Conservation (phyloP, 2,329 filamentous ascomycete species). For the Fusarium sp. region DNA sequence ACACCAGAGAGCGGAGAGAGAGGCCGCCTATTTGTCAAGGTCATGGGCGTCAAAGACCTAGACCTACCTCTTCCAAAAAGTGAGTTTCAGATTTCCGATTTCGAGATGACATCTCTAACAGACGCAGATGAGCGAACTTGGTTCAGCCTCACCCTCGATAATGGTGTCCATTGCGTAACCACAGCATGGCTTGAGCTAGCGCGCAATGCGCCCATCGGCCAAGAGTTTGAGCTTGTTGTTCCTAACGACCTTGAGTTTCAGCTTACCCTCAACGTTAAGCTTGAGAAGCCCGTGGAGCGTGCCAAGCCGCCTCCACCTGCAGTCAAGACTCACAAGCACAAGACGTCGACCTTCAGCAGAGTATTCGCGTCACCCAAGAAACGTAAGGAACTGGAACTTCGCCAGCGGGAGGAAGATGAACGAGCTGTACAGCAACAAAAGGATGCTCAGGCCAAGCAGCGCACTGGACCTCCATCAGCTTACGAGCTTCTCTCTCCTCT, state of each 20-base stretch:
- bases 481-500: conserved; percentile 91
- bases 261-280: conserved; percentile 93
- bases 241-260: conserved; percentile 99
- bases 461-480: conserved; percentile 73
- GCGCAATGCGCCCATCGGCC: conserved; percentile 91
- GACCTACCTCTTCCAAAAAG: conserved; percentile 91
- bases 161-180: conserved; percentile 96
- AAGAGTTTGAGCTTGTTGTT: conserved; percentile 98
- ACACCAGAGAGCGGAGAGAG: conserved; percentile 86
- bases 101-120: conserved; percentile 38
- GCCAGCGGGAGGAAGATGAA: conserved; percentile 85
- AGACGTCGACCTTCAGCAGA: conserved; percentile 89
- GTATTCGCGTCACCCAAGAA: conserved; percentile 97
- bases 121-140: conserved; percentile 83
- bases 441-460: conserved; percentile 72
- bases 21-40: conserved; percentile 95
- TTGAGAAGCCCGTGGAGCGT: conserved; percentile 78
- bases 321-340: conserved; percentile 73
- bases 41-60: conserved; percentile 96
- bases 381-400: conserved; percentile 91
- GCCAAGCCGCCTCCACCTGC: conserved; percentile 67
- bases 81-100: conserved; percentile 60
- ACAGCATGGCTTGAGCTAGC: conserved; percentile 95
- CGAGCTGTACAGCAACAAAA: conserved; percentile 72
- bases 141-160: conserved; percentile 98